phyloP scores from a whole-genome alignment of 2,329 filamentous ascomycete genomes.

The Colletotrichum paranaense region DNA sequence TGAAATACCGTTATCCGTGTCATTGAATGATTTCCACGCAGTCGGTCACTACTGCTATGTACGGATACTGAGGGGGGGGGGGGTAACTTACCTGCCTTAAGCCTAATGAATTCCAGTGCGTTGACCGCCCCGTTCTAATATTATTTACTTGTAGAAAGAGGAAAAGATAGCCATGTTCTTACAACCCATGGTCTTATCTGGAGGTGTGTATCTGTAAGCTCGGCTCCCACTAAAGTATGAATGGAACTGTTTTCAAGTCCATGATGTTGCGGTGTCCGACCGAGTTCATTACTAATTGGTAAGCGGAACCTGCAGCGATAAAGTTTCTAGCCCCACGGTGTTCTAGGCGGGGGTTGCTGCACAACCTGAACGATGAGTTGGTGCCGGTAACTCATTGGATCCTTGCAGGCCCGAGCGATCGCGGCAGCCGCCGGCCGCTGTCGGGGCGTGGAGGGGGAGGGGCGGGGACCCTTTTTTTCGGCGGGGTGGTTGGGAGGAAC shows the following conservation, averaged over 20 bases:
- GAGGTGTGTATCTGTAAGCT: too few species aligned
- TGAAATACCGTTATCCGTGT: too few species aligned
- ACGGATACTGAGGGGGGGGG: too few species aligned
- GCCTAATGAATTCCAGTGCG: too few species aligned
- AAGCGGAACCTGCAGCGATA: background rate
- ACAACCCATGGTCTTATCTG: too few species aligned
- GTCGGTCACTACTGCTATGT: too few species aligned
- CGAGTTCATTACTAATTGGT: background rate
- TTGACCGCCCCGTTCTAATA: too few species aligned
- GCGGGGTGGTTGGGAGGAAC: background rate
- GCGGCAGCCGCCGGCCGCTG: slow-evolving; percentile 14
- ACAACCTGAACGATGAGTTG: background rate
- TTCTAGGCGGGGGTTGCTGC: background rate
- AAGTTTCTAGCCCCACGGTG: background rate
- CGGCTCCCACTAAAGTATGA: too few species aligned
- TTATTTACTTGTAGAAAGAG: too few species aligned
- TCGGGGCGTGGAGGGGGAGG: background rate
- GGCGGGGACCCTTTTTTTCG: background rate
- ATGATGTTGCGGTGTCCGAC: background rate
- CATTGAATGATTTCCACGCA: too few species aligned
- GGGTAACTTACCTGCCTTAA: too few species aligned
- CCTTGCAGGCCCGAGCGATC: slow-evolving; percentile 10
- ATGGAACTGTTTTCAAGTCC: background rate
- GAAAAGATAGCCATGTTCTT: too few species aligned
- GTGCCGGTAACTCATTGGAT: background rate